These are phyloP conservation scores for Cytospora piceae DNA, from an alignment of 2,329 filamentous ascomycete genomes.

Conservation along the genomic window DNA sequence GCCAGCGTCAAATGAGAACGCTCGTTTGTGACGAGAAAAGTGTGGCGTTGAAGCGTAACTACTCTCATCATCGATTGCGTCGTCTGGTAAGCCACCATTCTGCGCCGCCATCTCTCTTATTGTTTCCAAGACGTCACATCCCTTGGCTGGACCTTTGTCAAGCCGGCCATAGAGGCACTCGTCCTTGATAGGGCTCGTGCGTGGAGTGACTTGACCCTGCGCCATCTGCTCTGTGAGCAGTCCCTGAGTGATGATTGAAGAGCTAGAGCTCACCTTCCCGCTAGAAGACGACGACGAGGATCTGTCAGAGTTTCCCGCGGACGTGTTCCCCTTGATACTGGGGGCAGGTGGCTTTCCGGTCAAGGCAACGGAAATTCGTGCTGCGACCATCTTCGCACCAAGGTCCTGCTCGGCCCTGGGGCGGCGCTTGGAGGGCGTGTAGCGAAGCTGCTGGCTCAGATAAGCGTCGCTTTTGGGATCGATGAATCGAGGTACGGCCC, in stretches of 20 bases:
- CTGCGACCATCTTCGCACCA: constrained; percentile 15
- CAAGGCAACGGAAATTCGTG: constrained; percentile 8
- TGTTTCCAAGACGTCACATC: constrained; percentile 8
- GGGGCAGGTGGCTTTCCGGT: constrained; percentile 5
- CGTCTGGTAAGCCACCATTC: constrained; percentile 28
- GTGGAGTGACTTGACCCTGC: constrained; percentile 23
- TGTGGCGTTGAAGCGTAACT: constrained; percentile 15
- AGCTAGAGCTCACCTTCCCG: constrained; percentile 15
- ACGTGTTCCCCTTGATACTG: not conserved
- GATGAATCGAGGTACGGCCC: constrained; percentile 4
- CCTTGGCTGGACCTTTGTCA: not conserved
- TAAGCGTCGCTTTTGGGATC: constrained; percentile 5
- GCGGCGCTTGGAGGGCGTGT: not conserved
- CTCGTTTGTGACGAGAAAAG: not conserved
- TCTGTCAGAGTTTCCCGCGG: constrained; percentile 4
- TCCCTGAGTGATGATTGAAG: constrained; percentile 26
- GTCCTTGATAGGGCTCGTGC: constrained; percentile 25
- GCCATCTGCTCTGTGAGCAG: constrained; percentile 17
- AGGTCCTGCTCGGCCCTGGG: not conserved
- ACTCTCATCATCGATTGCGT: constrained; percentile 20
- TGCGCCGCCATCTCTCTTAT: constrained; percentile 22
- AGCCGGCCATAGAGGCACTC: constrained; percentile 15
- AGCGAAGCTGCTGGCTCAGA: constrained; percentile 18
- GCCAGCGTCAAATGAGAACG: constrained; percentile 11
- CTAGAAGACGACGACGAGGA: constrained; percentile 25